Evolutionary conservation across 768 basidiomycete genomes (phyloP).

Genomic region (Tylopilus intermedius): DNA sequence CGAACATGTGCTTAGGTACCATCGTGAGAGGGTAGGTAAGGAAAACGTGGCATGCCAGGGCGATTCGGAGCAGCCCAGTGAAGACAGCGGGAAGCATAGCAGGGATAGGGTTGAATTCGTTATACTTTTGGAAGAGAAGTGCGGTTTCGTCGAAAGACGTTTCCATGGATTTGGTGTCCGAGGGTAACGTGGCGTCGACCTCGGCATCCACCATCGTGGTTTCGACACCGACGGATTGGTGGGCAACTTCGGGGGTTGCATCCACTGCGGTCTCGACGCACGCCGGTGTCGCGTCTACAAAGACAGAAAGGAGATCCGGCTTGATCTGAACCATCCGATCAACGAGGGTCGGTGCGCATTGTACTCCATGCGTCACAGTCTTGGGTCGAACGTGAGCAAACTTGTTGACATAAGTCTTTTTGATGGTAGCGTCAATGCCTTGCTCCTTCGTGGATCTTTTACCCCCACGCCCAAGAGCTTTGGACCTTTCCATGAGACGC

Average conservation of each 20-base stretch:
- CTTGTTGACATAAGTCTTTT: slow-evolving; percentile 34
- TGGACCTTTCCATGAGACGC: slow-evolving; percentile 56
- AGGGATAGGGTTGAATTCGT: slow-evolving; percentile 31
- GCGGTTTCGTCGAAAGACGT: slow-evolving; percentile 22
- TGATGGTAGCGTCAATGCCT: slow-evolving; percentile 51
- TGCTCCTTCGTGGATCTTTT: slow-evolving; percentile 32
- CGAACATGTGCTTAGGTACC: slow-evolving; percentile 40
- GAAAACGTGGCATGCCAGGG: slow-evolving; percentile 45
- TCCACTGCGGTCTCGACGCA: slow-evolving; percentile 44
- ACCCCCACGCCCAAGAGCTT: slow-evolving; percentile 26
- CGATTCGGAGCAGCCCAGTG: slow-evolving; percentile 33
- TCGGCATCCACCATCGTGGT: slow-evolving; percentile 27
- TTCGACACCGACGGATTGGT: slow-evolving; percentile 30
- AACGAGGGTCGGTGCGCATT: slow-evolving; percentile 34
- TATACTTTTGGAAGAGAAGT: slow-evolving; percentile 20
- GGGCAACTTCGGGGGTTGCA: slow-evolving; percentile 34
- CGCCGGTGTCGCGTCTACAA: slow-evolving; percentile 51
- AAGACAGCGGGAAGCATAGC: slow-evolving; percentile 26
- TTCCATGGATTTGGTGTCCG: slow-evolving; percentile 19
- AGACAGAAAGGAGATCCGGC: slow-evolving; percentile 36
- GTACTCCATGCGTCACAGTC: slow-evolving; percentile 32
- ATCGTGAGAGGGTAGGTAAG: slow-evolving; percentile 44
- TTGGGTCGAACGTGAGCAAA: slow-evolving; percentile 40
- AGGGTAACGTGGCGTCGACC: slow-evolving; percentile 30
- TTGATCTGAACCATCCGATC: slow-evolving; percentile 38